A percentile compares a stretch with the other conserved stretches of the same genome.
These are phyloP conservation scores for Yamadazyma blattariae DNA, from an alignment of 1,139 yeast species.

Conservation along the genomic window DNA sequence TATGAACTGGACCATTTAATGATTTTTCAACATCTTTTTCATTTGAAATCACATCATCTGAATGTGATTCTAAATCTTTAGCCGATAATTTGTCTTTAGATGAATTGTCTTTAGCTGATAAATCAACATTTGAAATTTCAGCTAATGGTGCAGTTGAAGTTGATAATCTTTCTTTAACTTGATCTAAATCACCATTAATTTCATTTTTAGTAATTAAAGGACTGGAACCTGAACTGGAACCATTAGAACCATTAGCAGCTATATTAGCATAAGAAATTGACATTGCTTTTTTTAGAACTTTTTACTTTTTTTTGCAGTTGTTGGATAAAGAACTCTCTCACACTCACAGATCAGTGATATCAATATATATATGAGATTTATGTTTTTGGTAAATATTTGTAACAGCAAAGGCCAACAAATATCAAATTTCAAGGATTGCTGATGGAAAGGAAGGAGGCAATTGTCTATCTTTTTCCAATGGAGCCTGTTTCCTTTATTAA, in stretches of 20 bases:
- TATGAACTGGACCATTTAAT: too few relatives aligned
- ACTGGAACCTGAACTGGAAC: conserved; percentile 5
- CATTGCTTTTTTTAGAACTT: background rate
- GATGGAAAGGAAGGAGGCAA: too few relatives aligned
- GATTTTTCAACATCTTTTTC: conserved; percentile 1
- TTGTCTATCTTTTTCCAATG: too few relatives aligned
- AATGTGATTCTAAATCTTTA: background rate
- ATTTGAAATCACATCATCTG: background rate
- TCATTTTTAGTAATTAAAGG: conserved; percentile 3
- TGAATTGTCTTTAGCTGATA: conserved; percentile 1
- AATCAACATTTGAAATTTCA: conserved; percentile 3
- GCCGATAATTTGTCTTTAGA: background rate
- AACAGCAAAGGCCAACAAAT: too few relatives aligned
- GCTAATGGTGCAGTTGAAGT: background rate
- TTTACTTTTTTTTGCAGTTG: background rate
- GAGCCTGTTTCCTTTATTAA: too few relatives aligned
- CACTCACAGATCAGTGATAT: background rate
- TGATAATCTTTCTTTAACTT: background rate
- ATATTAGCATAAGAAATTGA: conserved; percentile 36
- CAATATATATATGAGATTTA: too few relatives aligned
- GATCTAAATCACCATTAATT: background rate
- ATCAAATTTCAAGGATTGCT: too few relatives aligned
- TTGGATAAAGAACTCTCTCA: too few relatives aligned
- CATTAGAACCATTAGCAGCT: conserved; percentile 32
- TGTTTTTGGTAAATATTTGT: too few relatives aligned